Percentiles rank a stretch among this genome's conserved stretches.
Evolutionary conservation across 768 basidiomycete species (phyloP).

Genomic region (Gymnopilus dilepis): DNA sequence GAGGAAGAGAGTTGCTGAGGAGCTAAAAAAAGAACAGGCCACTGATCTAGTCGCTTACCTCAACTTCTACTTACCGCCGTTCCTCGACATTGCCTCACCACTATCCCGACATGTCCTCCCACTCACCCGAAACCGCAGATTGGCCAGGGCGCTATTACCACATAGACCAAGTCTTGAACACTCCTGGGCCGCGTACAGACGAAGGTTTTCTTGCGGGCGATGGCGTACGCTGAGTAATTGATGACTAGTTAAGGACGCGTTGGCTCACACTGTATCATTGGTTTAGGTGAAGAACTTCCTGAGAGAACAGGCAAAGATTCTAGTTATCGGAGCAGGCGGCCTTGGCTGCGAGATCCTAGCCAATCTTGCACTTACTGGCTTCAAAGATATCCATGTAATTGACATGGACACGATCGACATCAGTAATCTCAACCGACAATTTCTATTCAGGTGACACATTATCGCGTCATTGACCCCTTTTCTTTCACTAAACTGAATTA

Average conservation of each 20-base stretch:
- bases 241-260: constrained; percentile 9
- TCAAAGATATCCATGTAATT: constrained; percentile 98
- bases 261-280: not conserved
- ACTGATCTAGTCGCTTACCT: constrained; percentile 10
- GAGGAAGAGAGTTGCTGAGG: constrained; percentile 23
- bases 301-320: constrained; percentile 82
- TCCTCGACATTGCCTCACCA: constrained; percentile 22
- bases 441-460: constrained; percentile 82
- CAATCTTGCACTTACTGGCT: constrained; percentile 94
- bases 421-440: constrained; percentile 98
- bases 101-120: constrained; percentile 22
- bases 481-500: constrained; percentile 12
- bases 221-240: constrained; percentile 52
- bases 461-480: not conserved
- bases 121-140: constrained; percentile 34
- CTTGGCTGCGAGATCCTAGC: constrained; percentile 97
- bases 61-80: constrained; percentile 16
- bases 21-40: constrained; percentile 14
- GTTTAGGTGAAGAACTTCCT: constrained; percentile 89
- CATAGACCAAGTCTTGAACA: constrained; percentile 86
- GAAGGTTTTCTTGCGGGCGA: constrained; percentile 82
- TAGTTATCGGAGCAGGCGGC: constrained; percentile 98
- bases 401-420: constrained; percentile 99
- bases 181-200: constrained; percentile 89
- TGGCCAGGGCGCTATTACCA: constrained; percentile 74